Percentiles rank a stretch among this genome's conserved stretches.
These are phyloP conservation scores for Lachancea mirantina DNA, from an alignment of 805 yeast species.

Conservation along the genomic window DNA sequence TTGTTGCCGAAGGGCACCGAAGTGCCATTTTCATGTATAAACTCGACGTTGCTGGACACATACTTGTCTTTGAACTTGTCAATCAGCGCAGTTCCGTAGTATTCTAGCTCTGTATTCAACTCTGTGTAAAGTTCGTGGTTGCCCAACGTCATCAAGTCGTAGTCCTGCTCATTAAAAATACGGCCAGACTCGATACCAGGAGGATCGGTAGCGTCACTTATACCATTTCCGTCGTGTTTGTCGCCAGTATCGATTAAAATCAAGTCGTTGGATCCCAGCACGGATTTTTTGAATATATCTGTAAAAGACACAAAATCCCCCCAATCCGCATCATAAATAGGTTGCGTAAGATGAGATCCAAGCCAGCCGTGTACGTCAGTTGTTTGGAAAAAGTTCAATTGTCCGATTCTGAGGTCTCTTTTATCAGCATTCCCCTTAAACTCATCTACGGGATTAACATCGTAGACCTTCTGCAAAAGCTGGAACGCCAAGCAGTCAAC, in stretches of 20 bases:
- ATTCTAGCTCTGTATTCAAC: constrained; percentile 60
- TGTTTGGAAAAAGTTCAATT: constrained; percentile 81
- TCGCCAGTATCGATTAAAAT: constrained; percentile 85
- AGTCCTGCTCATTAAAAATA: constrained; percentile 57
- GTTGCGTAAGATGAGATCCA: constrained; percentile 79
- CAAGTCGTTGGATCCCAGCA: constrained; percentile 47
- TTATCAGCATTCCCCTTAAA: no score
- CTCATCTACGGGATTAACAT: no score
- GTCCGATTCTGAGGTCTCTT: constrained; percentile 58
- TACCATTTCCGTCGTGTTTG: constrained; percentile 90
- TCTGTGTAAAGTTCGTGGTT: constrained; percentile 82
- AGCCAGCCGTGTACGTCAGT: constrained; percentile 98
- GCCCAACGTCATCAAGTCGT: constrained; percentile 78
- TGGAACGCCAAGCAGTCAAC: no score
- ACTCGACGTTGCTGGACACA: constrained; percentile 67
- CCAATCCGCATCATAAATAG: constrained; percentile 79
- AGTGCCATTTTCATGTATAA: constrained; percentile 34
- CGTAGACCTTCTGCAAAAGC: neutral
- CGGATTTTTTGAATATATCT: constrained; percentile 36
- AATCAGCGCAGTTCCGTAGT: constrained; percentile 46
- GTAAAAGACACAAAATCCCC: constrained; percentile 80
- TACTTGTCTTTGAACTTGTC: constrained; percentile 52
- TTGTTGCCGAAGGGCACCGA: constrained; percentile 63
- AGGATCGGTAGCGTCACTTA: constrained; percentile 69
- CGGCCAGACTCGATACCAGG: constrained; percentile 59